These are phyloP conservation scores for Venturia carpophila DNA, from an alignment of 2,329 filamentous ascomycete genomes.

Conservation along the genomic window DNA sequence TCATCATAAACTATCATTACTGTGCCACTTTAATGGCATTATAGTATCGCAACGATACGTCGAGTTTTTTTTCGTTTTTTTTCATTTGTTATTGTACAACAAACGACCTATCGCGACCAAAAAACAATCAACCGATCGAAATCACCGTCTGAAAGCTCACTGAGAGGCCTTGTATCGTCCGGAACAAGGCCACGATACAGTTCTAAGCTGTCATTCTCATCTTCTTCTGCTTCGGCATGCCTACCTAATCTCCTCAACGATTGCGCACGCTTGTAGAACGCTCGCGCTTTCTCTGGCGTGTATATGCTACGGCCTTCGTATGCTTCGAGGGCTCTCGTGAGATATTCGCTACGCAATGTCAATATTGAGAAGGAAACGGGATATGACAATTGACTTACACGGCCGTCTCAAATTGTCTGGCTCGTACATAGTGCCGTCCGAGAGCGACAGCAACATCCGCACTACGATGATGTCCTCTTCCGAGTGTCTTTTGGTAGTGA, in stretches of 20 bases:
- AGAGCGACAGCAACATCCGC: constrained; percentile 18
- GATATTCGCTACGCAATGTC: not conserved
- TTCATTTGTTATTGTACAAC: not conserved
- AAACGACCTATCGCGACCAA: constrained; percentile 14
- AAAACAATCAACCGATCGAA: constrained; percentile 16
- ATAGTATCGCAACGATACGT: not conserved
- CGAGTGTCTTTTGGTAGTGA: constrained; percentile 19
- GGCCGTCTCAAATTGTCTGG: constrained; percentile 20
- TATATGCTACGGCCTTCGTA: constrained; percentile 6
- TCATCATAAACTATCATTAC: not conserved
- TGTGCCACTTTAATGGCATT: not conserved
- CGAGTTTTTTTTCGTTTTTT: not conserved
- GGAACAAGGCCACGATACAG: constrained; percentile 10
- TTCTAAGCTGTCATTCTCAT: constrained; percentile 7
- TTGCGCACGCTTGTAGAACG: constrained; percentile 3
- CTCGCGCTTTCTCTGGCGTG: constrained; percentile 13
- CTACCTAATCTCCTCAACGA: not conserved
- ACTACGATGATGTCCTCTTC: constrained; percentile 19
- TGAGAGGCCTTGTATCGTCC: not conserved
- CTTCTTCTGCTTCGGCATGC: not conserved
- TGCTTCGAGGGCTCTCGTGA: constrained; percentile 6
- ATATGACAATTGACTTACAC: not conserved
- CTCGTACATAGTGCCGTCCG: constrained; percentile 14
- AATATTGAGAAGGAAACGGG: not conserved
- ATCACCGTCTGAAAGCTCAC: constrained; percentile 7